Evolutionary conservation across 176 grass and related monocot genomes (phyloP).

Genomic region (Calamus simplicifolius): DNA sequence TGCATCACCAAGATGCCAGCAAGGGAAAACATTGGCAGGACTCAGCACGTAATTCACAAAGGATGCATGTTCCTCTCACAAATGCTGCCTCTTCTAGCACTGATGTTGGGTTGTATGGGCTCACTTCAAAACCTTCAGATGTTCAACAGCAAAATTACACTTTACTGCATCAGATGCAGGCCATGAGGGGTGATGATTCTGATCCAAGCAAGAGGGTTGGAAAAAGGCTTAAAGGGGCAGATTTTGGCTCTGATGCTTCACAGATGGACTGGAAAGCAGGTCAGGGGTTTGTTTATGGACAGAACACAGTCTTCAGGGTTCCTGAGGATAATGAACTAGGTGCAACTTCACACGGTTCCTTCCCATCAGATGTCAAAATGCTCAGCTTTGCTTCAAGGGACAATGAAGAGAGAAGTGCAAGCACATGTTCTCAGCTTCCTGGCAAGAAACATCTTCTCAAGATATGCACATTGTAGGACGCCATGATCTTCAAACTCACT

Average conservation of each 20-base stretch:
- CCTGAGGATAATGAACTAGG: neutral
- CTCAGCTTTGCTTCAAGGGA: conserved; percentile 11
- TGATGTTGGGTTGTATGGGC: conserved; percentile 58
- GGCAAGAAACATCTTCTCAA: too few species aligned
- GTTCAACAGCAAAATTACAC: conserved; percentile 68
- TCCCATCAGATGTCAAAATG: conserved; percentile 5
- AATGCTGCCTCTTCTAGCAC: conserved; percentile 19
- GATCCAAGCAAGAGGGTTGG: conserved; percentile 49
- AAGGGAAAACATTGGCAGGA: conserved; percentile 40
- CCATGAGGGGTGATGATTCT: conserved; percentile 47
- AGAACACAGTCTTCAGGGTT: conserved; percentile 19
- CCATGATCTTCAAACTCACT: conserved; percentile 7
- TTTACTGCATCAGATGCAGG: conserved; percentile 73
- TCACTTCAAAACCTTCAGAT: conserved; percentile 36
- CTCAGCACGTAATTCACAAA: neutral
- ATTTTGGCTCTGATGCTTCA: conserved; percentile 42
- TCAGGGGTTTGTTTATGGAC: conserved; percentile 48
- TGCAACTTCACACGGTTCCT: too few species aligned
- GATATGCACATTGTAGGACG: neutral
- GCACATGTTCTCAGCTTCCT: neutral
- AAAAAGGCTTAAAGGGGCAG: conserved; percentile 50
- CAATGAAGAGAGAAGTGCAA: conserved; percentile 15
- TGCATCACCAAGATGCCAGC: conserved; percentile 47
- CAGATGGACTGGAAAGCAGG: conserved; percentile 57
- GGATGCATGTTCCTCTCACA: neutral